Evolutionary conservation across 352 stramenopile genomes (phyloP), one percentile per base, ranked within the genome.

Genomic region (Pythium brassicae): DNA sequence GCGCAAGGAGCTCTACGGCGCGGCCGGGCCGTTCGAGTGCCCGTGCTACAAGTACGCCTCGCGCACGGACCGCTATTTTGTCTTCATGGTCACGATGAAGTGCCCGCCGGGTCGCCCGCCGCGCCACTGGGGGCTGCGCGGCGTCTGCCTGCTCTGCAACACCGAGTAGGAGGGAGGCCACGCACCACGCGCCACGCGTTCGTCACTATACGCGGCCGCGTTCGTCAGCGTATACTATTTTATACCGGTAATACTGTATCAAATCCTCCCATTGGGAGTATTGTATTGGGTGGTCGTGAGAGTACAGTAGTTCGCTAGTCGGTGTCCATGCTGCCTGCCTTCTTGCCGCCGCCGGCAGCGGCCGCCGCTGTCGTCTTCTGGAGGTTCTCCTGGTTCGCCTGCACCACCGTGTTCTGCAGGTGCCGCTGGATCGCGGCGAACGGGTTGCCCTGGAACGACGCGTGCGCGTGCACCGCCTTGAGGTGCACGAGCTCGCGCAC

Each of bases 21-120:
- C 79, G 11, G 68, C 87, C 3, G 94, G 94, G 1, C 89, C 94
- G 1, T 99, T 98, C 63, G 91, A 98, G 68, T 97, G 89, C 66
- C 93, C 97, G 32, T 92, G 96, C 56, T 99, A 99, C 87, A 98
- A 98, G 82, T 99, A 99, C 72, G 79, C 87, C 19, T 89, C 60
- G 23, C 85, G 96, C 23, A 98, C 91, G 37, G 96, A 99, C 60
- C 84, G 90, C 19, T 98, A 98, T 72, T 97, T 98, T 59, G 94
- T 99, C 61, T 98, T 98, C 55, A 98, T 96, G 74, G 93, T 98
- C 46, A 95, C 81, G 26, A 92, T 95, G 81, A 92, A 92, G 64
- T 95, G 85, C 70, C 81, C 83, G 34, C 72, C 77, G 17, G 96
- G 95, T 20, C 76, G 98, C 47, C 83, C 81, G 35, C 90, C 94